Evolutionary conservation across 495 filamentous ascomycete species (phyloP), one percentile per base, ranked within the genome.

Genomic region (Tuber calosporum): DNA sequence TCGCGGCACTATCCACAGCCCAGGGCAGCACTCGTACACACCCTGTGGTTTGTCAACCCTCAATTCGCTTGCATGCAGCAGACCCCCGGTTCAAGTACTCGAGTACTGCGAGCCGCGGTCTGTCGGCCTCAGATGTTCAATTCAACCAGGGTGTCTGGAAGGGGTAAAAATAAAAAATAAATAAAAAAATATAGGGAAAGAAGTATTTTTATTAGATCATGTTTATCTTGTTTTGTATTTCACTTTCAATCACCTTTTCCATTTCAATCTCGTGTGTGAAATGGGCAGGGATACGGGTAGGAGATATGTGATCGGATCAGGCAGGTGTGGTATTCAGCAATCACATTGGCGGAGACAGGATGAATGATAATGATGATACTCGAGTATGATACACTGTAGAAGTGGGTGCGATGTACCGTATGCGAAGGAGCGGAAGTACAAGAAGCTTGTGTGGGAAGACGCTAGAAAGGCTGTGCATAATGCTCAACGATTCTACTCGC

Each of bases 1-100:
- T 77, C 70, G 73, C 74, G 62, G 76, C 73, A 71, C 69, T 69
- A 70, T 66, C 58, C 75, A 67, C 26, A 30, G 53, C 26, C 26
- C 53, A 53, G 45, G 22, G 20, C 45, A 62, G 53, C n/a, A n/a
- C n/a, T n/a, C n/a, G n/a, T 30, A 62, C 53, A 62, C n/a, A 11
- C 53, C 53, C 75, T 77, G 53, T 78, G 76, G 74, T 78, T 78
- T 74, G 76, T 73, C 77, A 75, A 78, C 70, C 74, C 76, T 68
- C 74, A 70, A 77, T 78, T 78, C 74, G 77, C 76, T 78, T 66
- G 70, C 76, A 78, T 78, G 76, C 74, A 78, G 74, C 20, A 62
- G n/a, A n/a, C n/a, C n/a, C n/a, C n/a, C n/a, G n/a, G n/a, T 6
- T 9, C 37, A 38, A 38, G 37, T 38, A 77, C 71, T 77, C 74